Conservation (phyloP, 2,329 filamentous ascomycete genomes). For the Elsinoe necatrix region DNA sequence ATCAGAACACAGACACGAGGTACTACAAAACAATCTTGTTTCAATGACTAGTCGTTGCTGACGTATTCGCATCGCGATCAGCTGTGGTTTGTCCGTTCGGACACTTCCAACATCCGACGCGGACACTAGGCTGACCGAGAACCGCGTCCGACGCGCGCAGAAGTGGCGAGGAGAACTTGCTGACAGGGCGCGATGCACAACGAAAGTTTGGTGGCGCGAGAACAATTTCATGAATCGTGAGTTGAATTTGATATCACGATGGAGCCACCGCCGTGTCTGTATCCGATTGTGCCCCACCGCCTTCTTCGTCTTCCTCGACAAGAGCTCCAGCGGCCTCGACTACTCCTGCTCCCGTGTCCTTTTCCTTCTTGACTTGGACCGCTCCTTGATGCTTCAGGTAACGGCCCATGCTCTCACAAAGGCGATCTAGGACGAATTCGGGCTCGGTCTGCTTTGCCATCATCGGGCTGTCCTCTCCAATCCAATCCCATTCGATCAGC, state of each 20-base stretch:
- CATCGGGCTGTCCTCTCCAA: slow-evolving; percentile 60
- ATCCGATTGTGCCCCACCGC: background rate
- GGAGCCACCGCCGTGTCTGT: background rate
- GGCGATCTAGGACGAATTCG: slow-evolving; percentile 57
- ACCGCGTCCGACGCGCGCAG: background rate
- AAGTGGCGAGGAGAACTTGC: background rate
- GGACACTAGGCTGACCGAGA: background rate
- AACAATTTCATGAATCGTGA: too few species aligned
- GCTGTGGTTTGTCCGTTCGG: background rate
- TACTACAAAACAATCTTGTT: too few species aligned
- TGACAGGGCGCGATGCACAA: too few species aligned
- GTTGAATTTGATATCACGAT: background rate
- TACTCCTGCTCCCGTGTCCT: slow-evolving; percentile 5
- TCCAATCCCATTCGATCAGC: slow-evolving; percentile 63
- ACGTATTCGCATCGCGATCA: too few species aligned
- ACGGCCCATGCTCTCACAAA: slow-evolving; percentile 55
- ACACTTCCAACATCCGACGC: background rate
- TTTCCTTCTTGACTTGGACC: background rate
- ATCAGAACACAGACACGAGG: too few species aligned
- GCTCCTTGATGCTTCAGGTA: slow-evolving; percentile 29
- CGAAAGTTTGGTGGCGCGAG: too few species aligned
- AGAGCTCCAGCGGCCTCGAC: slow-evolving; percentile 4
- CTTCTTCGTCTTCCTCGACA: background rate
- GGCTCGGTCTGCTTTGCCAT: slow-evolving; percentile 54
- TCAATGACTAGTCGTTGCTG: too few species aligned